These are phyloP conservation scores for Porphyra umbilicalis DNA, from an alignment of 31 red algal species.

Conservation along the genomic window DNA sequence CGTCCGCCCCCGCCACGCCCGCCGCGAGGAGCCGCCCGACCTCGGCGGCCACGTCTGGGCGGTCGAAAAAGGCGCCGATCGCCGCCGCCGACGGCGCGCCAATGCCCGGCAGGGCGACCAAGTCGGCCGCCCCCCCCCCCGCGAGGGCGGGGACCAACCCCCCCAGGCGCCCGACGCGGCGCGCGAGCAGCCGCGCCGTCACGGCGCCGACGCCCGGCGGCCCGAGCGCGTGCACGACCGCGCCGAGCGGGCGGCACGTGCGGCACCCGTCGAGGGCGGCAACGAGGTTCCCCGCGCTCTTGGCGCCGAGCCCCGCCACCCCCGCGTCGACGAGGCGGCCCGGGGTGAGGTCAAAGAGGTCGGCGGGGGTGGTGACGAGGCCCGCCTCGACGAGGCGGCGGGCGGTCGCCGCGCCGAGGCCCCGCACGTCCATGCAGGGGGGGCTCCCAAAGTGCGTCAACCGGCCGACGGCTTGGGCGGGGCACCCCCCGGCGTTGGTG, in stretches of 20 bases:
- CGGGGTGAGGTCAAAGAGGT: constrained; percentile 46
- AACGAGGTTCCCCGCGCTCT: constrained; percentile 24
- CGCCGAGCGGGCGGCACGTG: constrained; percentile 19
- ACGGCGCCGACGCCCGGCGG: constrained; percentile 46
- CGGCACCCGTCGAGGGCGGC: constrained; percentile 29
- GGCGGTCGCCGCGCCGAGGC: constrained; percentile 41
- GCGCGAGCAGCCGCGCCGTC: constrained; percentile 35
- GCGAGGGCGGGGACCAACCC: neutral
- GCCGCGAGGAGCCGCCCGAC: neutral
- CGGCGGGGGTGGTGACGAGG: constrained; percentile 17
- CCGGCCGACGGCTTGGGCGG: constrained; percentile 23
- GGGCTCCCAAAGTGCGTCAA: constrained; percentile 40
- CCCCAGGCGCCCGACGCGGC: constrained; percentile 7
- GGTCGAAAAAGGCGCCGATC: neutral
- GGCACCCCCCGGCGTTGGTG: constrained; percentile 28
- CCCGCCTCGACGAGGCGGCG: constrained; percentile 42
- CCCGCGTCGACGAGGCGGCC: constrained; percentile 17
- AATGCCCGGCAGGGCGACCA: neutral
- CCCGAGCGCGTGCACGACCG: constrained; percentile 45
- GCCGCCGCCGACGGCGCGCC: neutral
- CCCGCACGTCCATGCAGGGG: constrained; percentile 41
- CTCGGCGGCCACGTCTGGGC: neutral
- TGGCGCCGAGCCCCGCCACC: constrained; percentile 38
- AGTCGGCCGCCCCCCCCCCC: neutral
- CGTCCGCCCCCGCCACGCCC: neutral